These are phyloP conservation scores for Micractinium sp. DNA, from an alignment of 139 green algal species.

Conservation along the genomic window DNA sequence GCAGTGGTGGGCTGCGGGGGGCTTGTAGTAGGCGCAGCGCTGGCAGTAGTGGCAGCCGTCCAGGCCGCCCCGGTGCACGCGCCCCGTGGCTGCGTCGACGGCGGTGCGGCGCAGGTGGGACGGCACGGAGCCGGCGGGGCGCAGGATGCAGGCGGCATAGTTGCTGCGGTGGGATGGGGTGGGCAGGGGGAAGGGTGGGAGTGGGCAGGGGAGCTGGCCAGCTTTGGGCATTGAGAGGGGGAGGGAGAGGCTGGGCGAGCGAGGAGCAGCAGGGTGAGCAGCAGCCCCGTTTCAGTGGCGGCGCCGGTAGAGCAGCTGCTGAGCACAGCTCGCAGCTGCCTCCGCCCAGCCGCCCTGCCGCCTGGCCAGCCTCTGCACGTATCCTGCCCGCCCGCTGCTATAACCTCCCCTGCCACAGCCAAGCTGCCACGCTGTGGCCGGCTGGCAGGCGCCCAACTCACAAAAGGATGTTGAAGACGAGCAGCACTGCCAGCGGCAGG, in stretches of 20 bases:
- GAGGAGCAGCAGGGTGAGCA: too few species aligned
- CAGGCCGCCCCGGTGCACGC: background rate
- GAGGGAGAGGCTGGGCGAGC: background rate
- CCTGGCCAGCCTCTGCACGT: background rate
- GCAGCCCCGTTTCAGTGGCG: too few species aligned
- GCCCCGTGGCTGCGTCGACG: background rate
- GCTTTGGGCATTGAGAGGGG: background rate
- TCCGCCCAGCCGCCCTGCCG: background rate
- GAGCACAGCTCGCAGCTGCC: too few species aligned
- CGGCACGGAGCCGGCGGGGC: constrained; percentile 17
- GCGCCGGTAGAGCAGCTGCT: too few species aligned
- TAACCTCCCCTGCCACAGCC: too few species aligned
- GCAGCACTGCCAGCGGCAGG: background rate
- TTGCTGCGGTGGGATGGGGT: constrained; percentile 4
- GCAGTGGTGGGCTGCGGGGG: constrained; percentile 51
- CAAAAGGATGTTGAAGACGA: constrained; percentile 20
- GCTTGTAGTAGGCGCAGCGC: constrained; percentile 39
- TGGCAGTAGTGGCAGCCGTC: constrained; percentile 34
- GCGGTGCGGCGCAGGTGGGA: background rate
- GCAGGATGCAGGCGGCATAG: constrained; percentile 17
- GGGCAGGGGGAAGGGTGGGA: background rate
- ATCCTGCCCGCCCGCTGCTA: too few species aligned
- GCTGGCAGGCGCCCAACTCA: background rate
- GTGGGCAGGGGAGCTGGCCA: background rate
- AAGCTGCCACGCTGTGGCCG: too few species aligned